A percentile compares a stretch with the other conserved stretches of the same genome.
These are phyloP conservation scores for Xylariaceae sp. DNA, from an alignment of 2,329 filamentous ascomycete genomes.

Conservation along the genomic window DNA sequence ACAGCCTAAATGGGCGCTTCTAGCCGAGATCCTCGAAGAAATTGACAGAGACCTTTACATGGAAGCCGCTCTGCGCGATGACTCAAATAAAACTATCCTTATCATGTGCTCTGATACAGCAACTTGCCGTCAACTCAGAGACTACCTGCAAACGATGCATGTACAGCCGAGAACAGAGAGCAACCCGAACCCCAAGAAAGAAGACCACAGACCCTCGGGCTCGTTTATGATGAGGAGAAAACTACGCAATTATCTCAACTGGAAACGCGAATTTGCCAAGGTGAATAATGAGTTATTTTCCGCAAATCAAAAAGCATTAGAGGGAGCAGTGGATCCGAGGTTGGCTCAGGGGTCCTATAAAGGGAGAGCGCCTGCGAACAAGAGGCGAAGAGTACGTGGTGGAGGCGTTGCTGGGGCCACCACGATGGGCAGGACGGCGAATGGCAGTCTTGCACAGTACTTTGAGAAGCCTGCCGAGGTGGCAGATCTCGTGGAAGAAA, in stretches of 20 bases:
- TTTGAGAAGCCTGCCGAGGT: constrained; percentile 83
- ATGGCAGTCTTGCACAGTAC: constrained; percentile 68
- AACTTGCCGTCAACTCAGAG: constrained; percentile 81
- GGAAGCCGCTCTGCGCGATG: constrained; percentile 68
- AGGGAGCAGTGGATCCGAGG: constrained; percentile 57
- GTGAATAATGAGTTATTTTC: constrained; percentile 74
- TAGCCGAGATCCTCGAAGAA: constrained; percentile 88
- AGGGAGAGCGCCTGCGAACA: constrained; percentile 71
- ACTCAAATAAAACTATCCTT: constrained; percentile 84
- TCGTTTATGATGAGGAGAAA: constrained; percentile 86
- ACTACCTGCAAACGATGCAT: constrained; percentile 89
- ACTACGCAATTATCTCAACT: constrained; percentile 78
- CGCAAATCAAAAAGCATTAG: constrained; percentile 73
- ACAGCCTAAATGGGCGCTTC: constrained; percentile 84
- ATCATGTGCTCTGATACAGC: constrained; percentile 92
- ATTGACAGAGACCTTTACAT: constrained; percentile 88
- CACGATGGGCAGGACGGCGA: constrained; percentile 59
- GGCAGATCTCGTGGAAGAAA: constrained; percentile 72
- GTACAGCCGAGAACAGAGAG: constrained; percentile 52
- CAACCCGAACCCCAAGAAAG: constrained; percentile 36
- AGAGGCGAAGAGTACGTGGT: constrained; percentile 77
- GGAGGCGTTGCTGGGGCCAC: constrained; percentile 58
- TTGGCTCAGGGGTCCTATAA: constrained; percentile 43
- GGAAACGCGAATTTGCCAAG: constrained; percentile 85
- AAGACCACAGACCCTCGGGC: constrained; percentile 62